Percentiles rank a stretch among this genome's conserved stretches.
Conservation (phyloP, 306 rosid genomes). For the Cucumis sativus region Cucumber_9930_V3 NC_026657.2:35524501-35525000, state of each 20-base stretch:
- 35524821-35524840: too few species aligned
- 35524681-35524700: not conserved
- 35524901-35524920: too few species aligned
- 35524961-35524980: not conserved
- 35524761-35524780: not conserved
- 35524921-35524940: not conserved
- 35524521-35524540: constrained; percentile 32
- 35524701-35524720: not conserved
- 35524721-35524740: not conserved
- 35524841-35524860: not conserved
- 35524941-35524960: too few species aligned
- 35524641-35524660: not conserved
- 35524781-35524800: too few species aligned
- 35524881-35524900: not conserved
- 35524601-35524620: constrained; percentile 1
- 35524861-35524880: not conserved
- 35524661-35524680: not conserved
- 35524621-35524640: not conserved
- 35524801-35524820: not conserved
- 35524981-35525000: too few species aligned
- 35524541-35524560: not conserved
- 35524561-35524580: not conserved
- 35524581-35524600: not conserved
- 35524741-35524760: not conserved
- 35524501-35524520: constrained; percentile 57